A percentile compares a stretch with the other conserved stretches of the same genome.
Conservation (phyloP, 768 basidiomycete species). For the Rhodotorula kratochvilovae region DNA sequence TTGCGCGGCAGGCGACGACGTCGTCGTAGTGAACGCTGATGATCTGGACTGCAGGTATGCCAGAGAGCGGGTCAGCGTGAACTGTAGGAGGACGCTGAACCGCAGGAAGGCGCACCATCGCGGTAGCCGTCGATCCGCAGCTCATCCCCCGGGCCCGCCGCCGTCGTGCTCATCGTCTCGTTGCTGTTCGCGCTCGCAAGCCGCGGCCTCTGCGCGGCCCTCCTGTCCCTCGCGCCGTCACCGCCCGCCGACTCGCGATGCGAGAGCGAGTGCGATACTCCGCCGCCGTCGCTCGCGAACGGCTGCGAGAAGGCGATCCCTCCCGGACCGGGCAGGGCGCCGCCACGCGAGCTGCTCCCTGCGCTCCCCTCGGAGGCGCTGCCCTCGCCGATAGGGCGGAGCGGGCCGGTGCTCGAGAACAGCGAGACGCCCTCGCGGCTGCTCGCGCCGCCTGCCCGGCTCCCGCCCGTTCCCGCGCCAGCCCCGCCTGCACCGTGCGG, state of each 20-base stretch:
- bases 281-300: background rate
- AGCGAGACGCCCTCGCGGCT: background rate
- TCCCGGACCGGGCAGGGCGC: too few species aligned
- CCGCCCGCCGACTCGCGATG: background rate
- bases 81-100: accelerated
- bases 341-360: background rate
- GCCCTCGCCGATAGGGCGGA: background rate
- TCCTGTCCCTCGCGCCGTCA: too few species aligned
- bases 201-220: background rate
- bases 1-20: conserved; percentile 30
- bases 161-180: background rate
- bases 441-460: too few species aligned
- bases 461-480: too few species aligned
- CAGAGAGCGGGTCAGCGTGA: background rate
- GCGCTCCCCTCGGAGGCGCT: background rate
- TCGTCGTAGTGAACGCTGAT: conserved; percentile 35
- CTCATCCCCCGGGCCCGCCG: conserved; percentile 17
- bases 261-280: background rate
- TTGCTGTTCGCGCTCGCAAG: background rate
- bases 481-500: too few species aligned
- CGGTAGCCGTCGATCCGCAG: conserved; percentile 26
- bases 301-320: too few species aligned
- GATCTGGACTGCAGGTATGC: conserved; percentile 1
- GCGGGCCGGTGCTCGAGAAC: too few species aligned
- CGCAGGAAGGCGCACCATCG: conserved; percentile 10